Conservation (phyloP, 371 early-diverging fungal species). For the Rhizomucor pusillus region DNA sequence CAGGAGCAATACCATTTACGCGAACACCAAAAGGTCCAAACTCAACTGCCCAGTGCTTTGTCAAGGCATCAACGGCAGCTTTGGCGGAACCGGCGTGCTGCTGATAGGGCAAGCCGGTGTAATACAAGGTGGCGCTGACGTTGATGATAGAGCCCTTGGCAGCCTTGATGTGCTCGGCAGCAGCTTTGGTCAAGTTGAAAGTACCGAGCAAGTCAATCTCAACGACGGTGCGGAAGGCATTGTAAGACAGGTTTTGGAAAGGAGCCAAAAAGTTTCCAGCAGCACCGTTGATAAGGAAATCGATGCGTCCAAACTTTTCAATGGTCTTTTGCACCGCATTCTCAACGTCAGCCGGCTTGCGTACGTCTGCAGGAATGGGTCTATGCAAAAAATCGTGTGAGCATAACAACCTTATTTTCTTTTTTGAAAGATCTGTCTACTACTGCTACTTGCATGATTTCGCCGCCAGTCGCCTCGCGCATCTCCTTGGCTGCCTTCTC, state of each 20-base stretch:
- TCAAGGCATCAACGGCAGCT: conserved; percentile 44
- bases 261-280: conserved; percentile 83
- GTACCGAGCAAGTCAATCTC: conserved; percentile 56
- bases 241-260: conserved; percentile 63
- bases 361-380: conserved; percentile 60
- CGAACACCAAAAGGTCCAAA: conserved; percentile 51
- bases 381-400: conserved; percentile 13
- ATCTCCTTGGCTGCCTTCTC: conserved; percentile 71
- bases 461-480: conserved; percentile 54
- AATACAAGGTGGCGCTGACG: conserved; percentile 66
- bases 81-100: conserved; percentile 52
- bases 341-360: conserved; percentile 62
- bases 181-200: conserved; percentile 78
- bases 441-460: conserved; percentile 48
- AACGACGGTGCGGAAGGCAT: conserved; percentile 72
- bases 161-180: conserved; percentile 66
- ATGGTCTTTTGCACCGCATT: conserved; percentile 60
- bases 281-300: conserved; percentile 60
- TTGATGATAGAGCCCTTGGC: conserved; percentile 68
- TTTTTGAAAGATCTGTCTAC: not conserved
- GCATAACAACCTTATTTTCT: not conserved
- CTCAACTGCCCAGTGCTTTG: conserved; percentile 55
- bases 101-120: conserved; percentile 59
- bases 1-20: conserved; percentile 46
- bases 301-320: conserved; percentile 71